Percentiles rank a stretch among this genome's conserved stretches.
Conservation (phyloP, 73 alveolate genomes). For the Tetrahymena elliotti region DNA sequence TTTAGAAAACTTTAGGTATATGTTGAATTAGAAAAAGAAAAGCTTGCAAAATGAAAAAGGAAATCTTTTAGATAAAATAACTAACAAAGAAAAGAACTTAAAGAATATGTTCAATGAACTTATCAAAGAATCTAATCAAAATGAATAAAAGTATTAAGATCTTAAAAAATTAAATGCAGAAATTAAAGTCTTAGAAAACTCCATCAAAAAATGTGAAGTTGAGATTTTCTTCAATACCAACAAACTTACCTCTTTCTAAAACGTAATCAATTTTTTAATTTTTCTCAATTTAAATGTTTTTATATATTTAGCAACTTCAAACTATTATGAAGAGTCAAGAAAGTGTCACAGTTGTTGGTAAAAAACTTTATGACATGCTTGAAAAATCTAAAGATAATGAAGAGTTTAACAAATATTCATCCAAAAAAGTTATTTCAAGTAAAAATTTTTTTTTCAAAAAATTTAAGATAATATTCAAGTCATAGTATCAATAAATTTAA, state of each 20-base stretch:
- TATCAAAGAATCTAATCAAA: slow-evolving; percentile 35
- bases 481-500: too few relatives aligned
- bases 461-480: too few relatives aligned
- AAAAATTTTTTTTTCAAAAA: too few relatives aligned
- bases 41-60: slow-evolving; percentile 27
- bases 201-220: slow-evolving; percentile 31
- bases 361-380: slow-evolving; percentile 18
- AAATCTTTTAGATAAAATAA: slow-evolving; percentile 19
- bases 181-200: slow-evolving; percentile 28
- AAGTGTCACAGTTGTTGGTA: slow-evolving; percentile 14
- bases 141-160: slow-evolving; percentile 20
- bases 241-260: slow-evolving; percentile 20
- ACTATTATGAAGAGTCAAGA: slow-evolving; percentile 35
- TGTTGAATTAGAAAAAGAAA: slow-evolving; percentile 27
- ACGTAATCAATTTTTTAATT: not conserved
- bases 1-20: slow-evolving; percentile 37
- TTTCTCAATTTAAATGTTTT: not conserved
- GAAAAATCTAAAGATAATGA: slow-evolving; percentile 7
- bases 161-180: slow-evolving; percentile 17
- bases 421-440: slow-evolving; percentile 6
- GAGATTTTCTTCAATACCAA: slow-evolving; percentile 34
- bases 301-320: slow-evolving; percentile 4
- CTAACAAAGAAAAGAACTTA: slow-evolving; percentile 34
- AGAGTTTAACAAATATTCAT: slow-evolving; percentile 7
- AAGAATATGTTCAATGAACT: slow-evolving; percentile 35